phyloP scores from a whole-genome alignment of 495 filamentous ascomycete genomes.

The Entonaema liquescens region DNA sequence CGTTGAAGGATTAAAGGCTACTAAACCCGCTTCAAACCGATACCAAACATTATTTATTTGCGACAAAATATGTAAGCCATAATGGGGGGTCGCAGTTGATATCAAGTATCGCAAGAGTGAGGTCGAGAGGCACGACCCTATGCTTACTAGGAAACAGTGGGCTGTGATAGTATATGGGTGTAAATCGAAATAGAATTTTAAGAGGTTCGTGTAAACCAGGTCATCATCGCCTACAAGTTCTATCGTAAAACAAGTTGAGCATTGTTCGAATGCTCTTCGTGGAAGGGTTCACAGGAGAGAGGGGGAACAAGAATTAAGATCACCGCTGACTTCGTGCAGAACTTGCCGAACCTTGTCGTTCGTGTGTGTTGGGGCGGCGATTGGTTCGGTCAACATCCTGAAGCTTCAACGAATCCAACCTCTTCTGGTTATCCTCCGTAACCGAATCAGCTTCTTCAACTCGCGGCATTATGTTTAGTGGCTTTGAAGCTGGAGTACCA shows the following conservation, averaged over 20 bases:
- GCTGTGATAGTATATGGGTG: conserved; percentile 34
- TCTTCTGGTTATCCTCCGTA: conserved; percentile 83
- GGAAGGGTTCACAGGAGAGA: conserved; percentile 7
- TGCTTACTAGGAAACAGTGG: conserved; percentile 24
- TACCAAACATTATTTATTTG: conserved; percentile 1
- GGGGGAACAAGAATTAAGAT: conserved; percentile 24
- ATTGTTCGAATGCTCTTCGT: conserved; percentile 15
- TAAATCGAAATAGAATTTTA: conserved; percentile 43
- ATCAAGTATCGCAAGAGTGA: conserved; percentile 6
- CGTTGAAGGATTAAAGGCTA: not conserved
- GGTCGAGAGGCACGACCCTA: not conserved
- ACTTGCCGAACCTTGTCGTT: conserved; percentile 60
- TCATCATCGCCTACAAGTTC: conserved; percentile 33
- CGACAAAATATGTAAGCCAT: conserved; percentile 3
- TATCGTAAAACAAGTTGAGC: conserved; percentile 34
- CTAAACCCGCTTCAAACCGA: conserved; percentile 8
- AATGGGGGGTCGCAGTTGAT: conserved; percentile 14
- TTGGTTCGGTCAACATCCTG: conserved; percentile 68
- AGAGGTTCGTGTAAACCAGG: conserved; percentile 44
- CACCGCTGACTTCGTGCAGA: conserved; percentile 60
- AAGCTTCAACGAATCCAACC: conserved; percentile 83
- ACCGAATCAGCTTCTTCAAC: conserved; percentile 76
- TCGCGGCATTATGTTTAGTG: conserved; percentile 54
- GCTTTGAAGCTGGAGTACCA: conserved; percentile 48
- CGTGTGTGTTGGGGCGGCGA: conserved; percentile 55